Base-by-base conservation (phyloP, 78 protist genomes). In the Capsaspora owczarzaki region DNA sequence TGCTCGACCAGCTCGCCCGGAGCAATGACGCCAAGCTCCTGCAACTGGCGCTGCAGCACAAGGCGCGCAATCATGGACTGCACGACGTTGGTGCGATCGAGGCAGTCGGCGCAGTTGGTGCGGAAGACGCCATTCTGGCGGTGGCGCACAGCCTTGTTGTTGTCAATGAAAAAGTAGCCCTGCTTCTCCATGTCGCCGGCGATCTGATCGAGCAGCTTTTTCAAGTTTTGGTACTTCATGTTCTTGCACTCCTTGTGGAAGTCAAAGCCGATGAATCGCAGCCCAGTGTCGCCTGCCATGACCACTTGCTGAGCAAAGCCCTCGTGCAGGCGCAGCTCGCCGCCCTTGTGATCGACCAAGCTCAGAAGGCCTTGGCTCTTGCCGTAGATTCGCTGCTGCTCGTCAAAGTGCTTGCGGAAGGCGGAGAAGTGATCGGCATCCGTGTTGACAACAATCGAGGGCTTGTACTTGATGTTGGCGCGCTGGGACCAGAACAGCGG, bases 31-130 rank as follows among this genome's bases (percentile, higher is more conserved):
- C 90, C 94, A 75, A 87, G 60, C 37, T 81, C 81, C 16, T 71
- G 74, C n/a, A 91, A 47, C 43, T 79, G 90, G 35, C 37, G 56
- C 22, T 66, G 85, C 10, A 92, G 78, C 49, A 69, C 42, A 27
- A 61, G 63, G 37, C 61, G 78, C 4, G 89, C 92, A 10, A 93
- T 40, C 41, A 87, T 49, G 40, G 79, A 16, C 81, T 95, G 96
- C 0, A 87, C 94, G 8, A 96, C 98, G 47, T 96, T 96, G 25
- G 98, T 96, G 16, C 98, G 60, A 42, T 96, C 98, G 0, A 96
- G 76, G 77, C 96, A 93, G 78, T 96, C 98, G 35, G 94, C 88
- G 66, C 98, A 96, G 77, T 96, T 96, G 0, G 94, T 89, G 43
- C 98, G 82, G 38, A 96, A 37, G 29, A 82, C 78, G 10, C 92